Evolutionary conservation across 1,284 basidiomycete species (phyloP).

Genomic region (Exobasidium cylindrosporum): DNA sequence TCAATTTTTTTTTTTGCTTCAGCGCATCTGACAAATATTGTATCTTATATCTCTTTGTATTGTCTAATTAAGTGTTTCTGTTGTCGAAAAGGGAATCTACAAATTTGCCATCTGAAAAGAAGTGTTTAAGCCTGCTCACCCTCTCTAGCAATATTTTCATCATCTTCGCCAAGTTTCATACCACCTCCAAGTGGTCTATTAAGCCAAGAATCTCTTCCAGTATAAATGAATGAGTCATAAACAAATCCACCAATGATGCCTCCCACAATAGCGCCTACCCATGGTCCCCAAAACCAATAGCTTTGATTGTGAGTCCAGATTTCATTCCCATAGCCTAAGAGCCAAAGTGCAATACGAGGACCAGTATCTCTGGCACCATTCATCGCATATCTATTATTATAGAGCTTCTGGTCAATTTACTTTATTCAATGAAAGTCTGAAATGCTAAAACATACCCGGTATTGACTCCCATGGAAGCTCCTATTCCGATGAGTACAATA

Average conservation of each 20-base stretch:
- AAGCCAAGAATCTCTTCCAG: conserved; percentile 51
- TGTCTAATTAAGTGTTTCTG: too few species aligned
- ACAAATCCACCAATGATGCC: conserved; percentile 49
- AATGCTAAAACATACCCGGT: conserved; percentile 55
- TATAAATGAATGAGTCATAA: conserved; percentile 55
- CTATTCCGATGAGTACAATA: conserved; percentile 63
- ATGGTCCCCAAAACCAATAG: conserved; percentile 74
- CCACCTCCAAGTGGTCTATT: conserved; percentile 27
- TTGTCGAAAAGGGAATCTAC: too few species aligned
- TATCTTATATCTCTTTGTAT: too few species aligned
- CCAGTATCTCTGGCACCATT: conserved; percentile 69
- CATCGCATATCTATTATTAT: conserved; percentile 58
- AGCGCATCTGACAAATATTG: too few species aligned
- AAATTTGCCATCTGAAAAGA: neutral
- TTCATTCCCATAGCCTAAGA: conserved; percentile 64
- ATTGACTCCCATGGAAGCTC: conserved; percentile 63
- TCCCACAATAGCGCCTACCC: conserved; percentile 42
- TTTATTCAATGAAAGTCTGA: neutral
- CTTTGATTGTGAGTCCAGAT: conserved; percentile 61
- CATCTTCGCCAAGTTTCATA: neutral
- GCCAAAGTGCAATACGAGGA: conserved; percentile 63
- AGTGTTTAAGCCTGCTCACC: neutral
- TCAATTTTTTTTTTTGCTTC: too few species aligned
- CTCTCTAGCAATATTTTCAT: neutral
- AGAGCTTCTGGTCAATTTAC: neutral